phyloP scores from a whole-genome alignment of 2,329 filamentous ascomycete species.

The Akanthomyces uredinophilus region DNA sequence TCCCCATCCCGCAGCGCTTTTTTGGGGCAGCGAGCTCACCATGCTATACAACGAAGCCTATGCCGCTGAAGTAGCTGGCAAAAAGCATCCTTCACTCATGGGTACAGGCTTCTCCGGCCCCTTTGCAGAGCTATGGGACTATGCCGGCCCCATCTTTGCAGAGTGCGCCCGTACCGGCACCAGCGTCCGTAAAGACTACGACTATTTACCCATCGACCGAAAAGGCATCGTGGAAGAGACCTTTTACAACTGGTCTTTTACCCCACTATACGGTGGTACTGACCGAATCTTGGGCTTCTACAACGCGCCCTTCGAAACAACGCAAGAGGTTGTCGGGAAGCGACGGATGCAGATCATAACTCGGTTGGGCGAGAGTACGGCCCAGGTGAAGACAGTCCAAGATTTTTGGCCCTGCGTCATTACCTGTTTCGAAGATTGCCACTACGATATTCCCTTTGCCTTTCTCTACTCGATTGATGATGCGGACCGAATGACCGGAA shows the following conservation, averaged over 20 bases:
- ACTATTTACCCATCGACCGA: slow-evolving; percentile 28
- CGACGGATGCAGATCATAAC: slow-evolving; percentile 31
- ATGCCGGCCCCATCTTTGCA: slow-evolving; percentile 27
- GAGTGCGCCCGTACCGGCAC: slow-evolving; percentile 32
- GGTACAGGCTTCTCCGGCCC: slow-evolving; percentile 52
- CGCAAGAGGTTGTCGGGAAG: slow-evolving; percentile 28
- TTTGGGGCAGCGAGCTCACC: slow-evolving; percentile 57
- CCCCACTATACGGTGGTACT: slow-evolving; percentile 33
- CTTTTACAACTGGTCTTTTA: slow-evolving; percentile 34
- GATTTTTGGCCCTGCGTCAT: slow-evolving; percentile 31
- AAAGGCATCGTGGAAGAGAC: slow-evolving; percentile 35
- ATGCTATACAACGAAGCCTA: slow-evolving; percentile 61
- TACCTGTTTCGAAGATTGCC: slow-evolving; percentile 29
- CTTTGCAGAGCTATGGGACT: slow-evolving; percentile 46
- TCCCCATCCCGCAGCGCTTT: slow-evolving; percentile 46
- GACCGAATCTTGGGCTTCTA: slow-evolving; percentile 34
- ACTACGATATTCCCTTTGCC: slow-evolving; percentile 36
- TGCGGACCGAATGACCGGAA: not conserved
- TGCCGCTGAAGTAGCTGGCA: slow-evolving; percentile 50
- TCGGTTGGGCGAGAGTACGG: slow-evolving; percentile 26
- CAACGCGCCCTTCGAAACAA: slow-evolving; percentile 35
- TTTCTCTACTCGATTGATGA: slow-evolving; percentile 32
- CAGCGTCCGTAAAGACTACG: slow-evolving; percentile 30
- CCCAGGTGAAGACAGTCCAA: slow-evolving; percentile 29
- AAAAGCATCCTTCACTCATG: slow-evolving; percentile 58